These are phyloP conservation scores for Leccinum boreale DNA, from an alignment of 768 basidiomycete genomes.

Conservation along the genomic window DNA sequence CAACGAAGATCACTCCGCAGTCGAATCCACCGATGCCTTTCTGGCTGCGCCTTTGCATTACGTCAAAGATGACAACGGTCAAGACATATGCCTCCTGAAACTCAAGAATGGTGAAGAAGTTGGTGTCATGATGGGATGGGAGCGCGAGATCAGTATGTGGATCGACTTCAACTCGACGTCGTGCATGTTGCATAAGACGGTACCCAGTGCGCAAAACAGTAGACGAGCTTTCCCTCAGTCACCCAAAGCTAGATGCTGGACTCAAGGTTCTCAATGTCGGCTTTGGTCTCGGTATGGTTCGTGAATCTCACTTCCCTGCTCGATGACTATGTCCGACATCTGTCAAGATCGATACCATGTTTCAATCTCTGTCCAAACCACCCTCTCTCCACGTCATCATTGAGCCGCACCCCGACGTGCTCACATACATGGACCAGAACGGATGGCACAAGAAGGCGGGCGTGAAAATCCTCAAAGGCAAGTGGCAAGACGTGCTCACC, in stretches of 20 bases:
- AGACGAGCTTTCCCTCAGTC: conserved; percentile 50
- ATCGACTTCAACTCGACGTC: background rate
- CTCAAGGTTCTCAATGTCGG: conserved; percentile 85
- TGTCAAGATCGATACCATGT: conserved; percentile 74
- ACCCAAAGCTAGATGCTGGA: conserved; percentile 41
- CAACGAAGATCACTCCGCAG: conserved; percentile 51
- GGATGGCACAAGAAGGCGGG: conserved; percentile 80
- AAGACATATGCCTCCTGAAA: conserved; percentile 76
- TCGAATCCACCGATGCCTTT: conserved; percentile 65
- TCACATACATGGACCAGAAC: conserved; percentile 68
- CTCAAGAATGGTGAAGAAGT: conserved; percentile 66
- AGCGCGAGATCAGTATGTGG: conserved; percentile 66
- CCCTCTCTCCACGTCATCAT: conserved; percentile 84
- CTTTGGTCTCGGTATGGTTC: conserved; percentile 89
- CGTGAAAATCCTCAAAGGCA: conserved; percentile 81
- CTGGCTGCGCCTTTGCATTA: conserved; percentile 68
- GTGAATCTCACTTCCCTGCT: conserved; percentile 20
- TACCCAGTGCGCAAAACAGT: conserved; percentile 75
- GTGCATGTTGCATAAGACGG: conserved; percentile 18
- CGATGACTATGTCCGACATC: conserved; percentile 4
- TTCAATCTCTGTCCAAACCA: conserved; percentile 58
- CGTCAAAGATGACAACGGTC: conserved; percentile 65
- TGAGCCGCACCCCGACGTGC: conserved; percentile 91
- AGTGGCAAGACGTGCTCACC: conserved; percentile 88
- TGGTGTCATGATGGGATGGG: conserved; percentile 99